Base-by-base conservation (phyloP, 441 rosid genomes). In the Bocquillonia castaneifolia region DNA sequence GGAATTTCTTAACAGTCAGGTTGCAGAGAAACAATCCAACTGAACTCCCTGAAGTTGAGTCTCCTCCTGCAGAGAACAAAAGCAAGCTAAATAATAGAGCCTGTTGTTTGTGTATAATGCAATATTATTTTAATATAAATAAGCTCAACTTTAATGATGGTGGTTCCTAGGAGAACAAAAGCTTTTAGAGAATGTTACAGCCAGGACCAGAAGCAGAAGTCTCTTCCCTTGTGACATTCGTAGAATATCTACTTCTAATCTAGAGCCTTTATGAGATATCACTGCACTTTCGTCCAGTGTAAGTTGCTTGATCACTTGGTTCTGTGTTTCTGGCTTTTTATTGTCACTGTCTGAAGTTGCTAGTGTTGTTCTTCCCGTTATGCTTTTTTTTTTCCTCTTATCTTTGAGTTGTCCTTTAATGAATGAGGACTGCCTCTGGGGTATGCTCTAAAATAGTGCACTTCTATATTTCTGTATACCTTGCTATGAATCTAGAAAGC, bases 1-100 rank as follows among this genome's bases (percentile, higher is more conserved):
- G 74, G 96, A 85, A 67, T 91, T 94, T 72, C 88, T 94, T 28
- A 85, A 85, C 59, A 79, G 71, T 75, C 99, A 91, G 78, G 77
- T 88, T 48, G 52, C 77, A 10, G 92, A 79, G 71, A 86, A 86
- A 71, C 76, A 78, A 69, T 76, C 82, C 12, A 79, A 79, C 56
- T 64, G 70, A 70, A 59, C 77, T 22, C 8, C 45, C 47, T 45
- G 50, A 55, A 74, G 59, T 55, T 34, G 29, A 62, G 10, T 20
- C 22, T 10, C 18, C 7, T 3, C 47, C 12, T 1, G 68, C 59
- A 26, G 36, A 7, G 39, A 36, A 57, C 54, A 65, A 20, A 48
- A 51, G 23, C 56, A 13, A 63, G 31, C 34, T 39, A 56, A 55
- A 59, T 51, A 65, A 65, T 17, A 28, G n/a, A 40, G 44, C 14